Conservation (phyloP, 116 monocot genomes). For the Cymodocea nodosa region DNA sequence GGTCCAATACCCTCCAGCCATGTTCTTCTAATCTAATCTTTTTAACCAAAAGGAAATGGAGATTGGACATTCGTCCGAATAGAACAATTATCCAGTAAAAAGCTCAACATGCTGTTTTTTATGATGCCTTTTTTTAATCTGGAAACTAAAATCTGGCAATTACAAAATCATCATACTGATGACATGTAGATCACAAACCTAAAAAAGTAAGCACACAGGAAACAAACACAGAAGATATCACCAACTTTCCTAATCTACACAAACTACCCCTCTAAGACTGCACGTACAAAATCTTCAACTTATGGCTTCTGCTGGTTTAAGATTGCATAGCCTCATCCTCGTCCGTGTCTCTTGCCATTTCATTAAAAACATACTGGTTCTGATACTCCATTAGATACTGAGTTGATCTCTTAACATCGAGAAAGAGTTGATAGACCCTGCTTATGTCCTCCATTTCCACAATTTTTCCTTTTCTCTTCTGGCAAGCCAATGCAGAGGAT, state of each 20-base stretch:
- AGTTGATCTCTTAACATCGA: slow-evolving; percentile 39
- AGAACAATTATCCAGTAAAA: no score
- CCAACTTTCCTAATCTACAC: not conserved
- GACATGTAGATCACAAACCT: not conserved
- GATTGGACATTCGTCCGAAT: no score
- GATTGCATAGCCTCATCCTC: slow-evolving; percentile 26
- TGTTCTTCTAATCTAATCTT: no score
- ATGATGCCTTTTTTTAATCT: no score
- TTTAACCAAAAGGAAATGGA: no score
- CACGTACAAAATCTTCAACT: not conserved
- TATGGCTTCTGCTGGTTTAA: not conserved
- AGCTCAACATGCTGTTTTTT: no score
- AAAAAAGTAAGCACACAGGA: not conserved
- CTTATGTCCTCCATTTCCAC: slow-evolving; percentile 49
- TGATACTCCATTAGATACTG: slow-evolving; percentile 54
- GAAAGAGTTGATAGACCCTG: slow-evolving; percentile 35
- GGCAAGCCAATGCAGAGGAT: slow-evolving; percentile 36
- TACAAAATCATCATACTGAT: not conserved
- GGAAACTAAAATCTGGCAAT: not conserved
- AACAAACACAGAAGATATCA: not conserved
- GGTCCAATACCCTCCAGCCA: no score
- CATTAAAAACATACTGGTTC: slow-evolving; percentile 35
- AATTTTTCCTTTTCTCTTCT: slow-evolving; percentile 27
- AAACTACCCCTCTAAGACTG: not conserved
- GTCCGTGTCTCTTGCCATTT: slow-evolving; percentile 15